These are phyloP conservation scores for Metschnikowia aberdeeniae DNA, from an alignment of 805 yeast genomes.

Conservation along the genomic window DNA sequence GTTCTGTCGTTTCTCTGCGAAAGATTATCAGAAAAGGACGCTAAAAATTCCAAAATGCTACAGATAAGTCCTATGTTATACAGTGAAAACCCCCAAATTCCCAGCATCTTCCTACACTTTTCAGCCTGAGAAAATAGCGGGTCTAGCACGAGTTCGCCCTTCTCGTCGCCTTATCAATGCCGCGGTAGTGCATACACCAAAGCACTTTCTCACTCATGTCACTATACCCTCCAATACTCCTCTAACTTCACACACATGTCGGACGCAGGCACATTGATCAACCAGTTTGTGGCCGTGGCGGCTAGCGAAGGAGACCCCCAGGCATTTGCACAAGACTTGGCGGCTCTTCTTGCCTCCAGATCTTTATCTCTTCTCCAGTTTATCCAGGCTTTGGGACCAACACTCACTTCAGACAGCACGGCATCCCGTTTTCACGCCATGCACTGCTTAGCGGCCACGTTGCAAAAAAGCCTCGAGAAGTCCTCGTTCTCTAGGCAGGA, in stretches of 20 bases:
- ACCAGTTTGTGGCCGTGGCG: conserved; percentile 34
- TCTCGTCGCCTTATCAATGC: no score
- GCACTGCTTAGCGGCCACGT: conserved; percentile 36
- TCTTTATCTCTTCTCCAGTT: conserved; percentile 45
- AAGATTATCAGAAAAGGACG: no score
- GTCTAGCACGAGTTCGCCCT: no score
- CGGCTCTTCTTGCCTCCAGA: conserved; percentile 19
- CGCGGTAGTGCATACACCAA: no score
- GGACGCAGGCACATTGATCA: conserved; percentile 27
- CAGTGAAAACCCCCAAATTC: no score
- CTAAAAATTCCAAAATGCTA: no score
- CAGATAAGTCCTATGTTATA: no score
- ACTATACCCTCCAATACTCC: no score
- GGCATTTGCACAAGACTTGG: conserved; percentile 21
- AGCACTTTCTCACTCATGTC: no score
- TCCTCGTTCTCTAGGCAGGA: conserved; percentile 40
- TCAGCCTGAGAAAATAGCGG: no score
- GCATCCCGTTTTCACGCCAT: conserved; percentile 45
- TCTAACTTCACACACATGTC: conserved; percentile 5
- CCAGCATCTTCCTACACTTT: no score
- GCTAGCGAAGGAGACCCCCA: conserved; percentile 24
- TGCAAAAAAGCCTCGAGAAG: conserved; percentile 24
- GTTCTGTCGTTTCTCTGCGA: no score
- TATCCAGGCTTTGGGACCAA: conserved; percentile 56
- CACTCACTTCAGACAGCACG: conserved; percentile 57